Conservation (phyloP, 129 eudicot species). For the Centrapalus pauciflorus region DNA sequence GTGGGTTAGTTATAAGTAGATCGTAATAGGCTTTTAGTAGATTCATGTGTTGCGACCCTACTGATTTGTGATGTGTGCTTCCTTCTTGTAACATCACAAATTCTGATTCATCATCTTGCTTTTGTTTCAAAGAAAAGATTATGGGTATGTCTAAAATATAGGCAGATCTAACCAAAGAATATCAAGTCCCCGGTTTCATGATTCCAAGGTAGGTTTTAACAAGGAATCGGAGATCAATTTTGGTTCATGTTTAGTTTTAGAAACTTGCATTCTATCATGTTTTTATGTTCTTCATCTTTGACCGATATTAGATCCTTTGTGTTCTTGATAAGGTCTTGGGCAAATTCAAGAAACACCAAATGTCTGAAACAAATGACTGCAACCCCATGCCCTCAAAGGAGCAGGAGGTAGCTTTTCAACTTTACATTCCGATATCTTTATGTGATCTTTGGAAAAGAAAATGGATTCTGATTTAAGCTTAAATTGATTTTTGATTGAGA, state of each 20-base stretch:
- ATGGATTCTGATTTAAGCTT: neutral
- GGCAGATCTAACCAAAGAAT: no score
- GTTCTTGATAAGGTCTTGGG: slow-evolving; percentile 23
- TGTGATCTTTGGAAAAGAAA: neutral
- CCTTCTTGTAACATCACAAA: slow-evolving; percentile 3
- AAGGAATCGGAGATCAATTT: slow-evolving; percentile 9
- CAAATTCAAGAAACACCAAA: slow-evolving; percentile 5
- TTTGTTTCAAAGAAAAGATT: neutral
- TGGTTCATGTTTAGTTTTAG: neutral
- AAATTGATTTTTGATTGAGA: no score
- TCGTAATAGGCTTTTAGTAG: slow-evolving; percentile 12
- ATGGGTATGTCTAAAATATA: neutral
- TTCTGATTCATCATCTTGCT: neutral
- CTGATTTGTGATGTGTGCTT: neutral
- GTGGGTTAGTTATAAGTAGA: neutral
- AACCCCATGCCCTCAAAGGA: slow-evolving; percentile 49
- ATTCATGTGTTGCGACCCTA: slow-evolving; percentile 1
- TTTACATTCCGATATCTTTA: neutral
- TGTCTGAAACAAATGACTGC: slow-evolving; percentile 27
- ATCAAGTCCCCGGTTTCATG: no score
- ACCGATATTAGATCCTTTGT: neutral
- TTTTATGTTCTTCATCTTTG: neutral
- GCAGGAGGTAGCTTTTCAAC: slow-evolving; percentile 46
- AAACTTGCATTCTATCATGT: neutral
- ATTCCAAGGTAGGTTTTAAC: neutral